A percentile compares a stretch with the other conserved stretches of the same genome.
These are phyloP conservation scores for Tylopilus vinaceipallidus DNA, from an alignment of 768 basidiomycete species.

Conservation along the genomic window DNA sequence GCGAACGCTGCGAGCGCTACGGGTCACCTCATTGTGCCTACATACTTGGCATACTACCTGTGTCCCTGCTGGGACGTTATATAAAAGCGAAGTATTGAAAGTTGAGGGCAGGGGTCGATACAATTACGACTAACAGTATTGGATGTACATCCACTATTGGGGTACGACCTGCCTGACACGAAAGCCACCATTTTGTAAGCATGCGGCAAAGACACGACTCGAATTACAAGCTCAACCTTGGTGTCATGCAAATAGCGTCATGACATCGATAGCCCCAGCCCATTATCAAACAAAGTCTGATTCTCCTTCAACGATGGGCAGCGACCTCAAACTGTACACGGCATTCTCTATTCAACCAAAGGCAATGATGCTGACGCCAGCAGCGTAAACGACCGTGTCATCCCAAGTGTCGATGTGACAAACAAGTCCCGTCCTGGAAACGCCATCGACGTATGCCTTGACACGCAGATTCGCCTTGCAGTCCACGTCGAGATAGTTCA, in stretches of 20 bases:
- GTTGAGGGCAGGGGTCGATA: too few species aligned
- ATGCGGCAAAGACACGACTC: too few species aligned
- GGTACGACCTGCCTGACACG: too few species aligned
- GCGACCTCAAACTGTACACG: too few species aligned
- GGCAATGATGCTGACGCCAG: slow-evolving; percentile 3
- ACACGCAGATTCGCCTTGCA: slow-evolving; percentile 11
- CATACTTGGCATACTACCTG: too few species aligned
- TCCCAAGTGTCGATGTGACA: slow-evolving; percentile 12
- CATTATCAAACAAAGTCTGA: neutral
- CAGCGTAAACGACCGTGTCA: slow-evolving; percentile 4
- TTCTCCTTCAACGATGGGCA: neutral
- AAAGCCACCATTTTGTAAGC: too few species aligned
- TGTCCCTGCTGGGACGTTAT: too few species aligned
- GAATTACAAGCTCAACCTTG: neutral
- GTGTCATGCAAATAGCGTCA: neutral
- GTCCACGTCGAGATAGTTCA: slow-evolving; percentile 15
- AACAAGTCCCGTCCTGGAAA: slow-evolving; percentile 4
- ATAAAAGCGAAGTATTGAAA: too few species aligned
- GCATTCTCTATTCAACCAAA: neutral
- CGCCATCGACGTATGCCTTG: slow-evolving; percentile 6
- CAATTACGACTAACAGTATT: too few species aligned
- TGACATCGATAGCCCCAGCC: neutral
- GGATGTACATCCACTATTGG: too few species aligned
- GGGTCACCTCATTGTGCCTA: too few species aligned
- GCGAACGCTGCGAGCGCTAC: too few species aligned